phyloP scores from a whole-genome alignment of 306 rosid species.

The Corylus avellana region DNA sequence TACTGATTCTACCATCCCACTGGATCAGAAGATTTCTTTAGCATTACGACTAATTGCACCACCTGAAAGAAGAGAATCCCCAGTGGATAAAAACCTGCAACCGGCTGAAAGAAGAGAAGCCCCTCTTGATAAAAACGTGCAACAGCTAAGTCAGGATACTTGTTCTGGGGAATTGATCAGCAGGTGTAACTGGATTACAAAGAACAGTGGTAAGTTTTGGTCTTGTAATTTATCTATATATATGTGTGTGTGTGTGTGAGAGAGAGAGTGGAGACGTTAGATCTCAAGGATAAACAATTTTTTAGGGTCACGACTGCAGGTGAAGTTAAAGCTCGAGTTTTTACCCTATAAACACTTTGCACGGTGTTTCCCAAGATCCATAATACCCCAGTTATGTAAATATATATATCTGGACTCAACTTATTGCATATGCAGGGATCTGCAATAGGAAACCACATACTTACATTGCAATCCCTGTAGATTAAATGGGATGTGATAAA shows the following conservation, averaged over 20 bases:
- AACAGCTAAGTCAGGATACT: constrained; percentile 39
- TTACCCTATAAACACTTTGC: no score
- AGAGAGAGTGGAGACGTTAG: neutral
- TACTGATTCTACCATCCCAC: constrained; percentile 59
- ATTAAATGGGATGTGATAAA: neutral
- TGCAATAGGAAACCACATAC: neutral
- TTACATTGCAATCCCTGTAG: neutral
- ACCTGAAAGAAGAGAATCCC: constrained; percentile 48
- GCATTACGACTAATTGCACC: constrained; percentile 74
- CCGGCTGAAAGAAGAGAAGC: constrained; percentile 52
- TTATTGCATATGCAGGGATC: neutral
- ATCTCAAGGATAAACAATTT: no score
- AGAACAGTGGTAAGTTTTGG: constrained; percentile 62
- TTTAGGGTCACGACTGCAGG: no score
- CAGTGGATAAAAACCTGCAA: constrained; percentile 38
- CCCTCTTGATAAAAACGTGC: constrained; percentile 36
- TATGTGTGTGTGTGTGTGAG: neutral
- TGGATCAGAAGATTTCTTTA: constrained; percentile 68
- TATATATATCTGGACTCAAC: neutral
- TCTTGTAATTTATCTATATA: neutral
- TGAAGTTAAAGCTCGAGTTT: no score
- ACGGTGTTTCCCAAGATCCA: no score
- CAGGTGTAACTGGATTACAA: constrained; percentile 91
- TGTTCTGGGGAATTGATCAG: constrained; percentile 51
- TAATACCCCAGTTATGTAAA: no score